phyloP scores from a whole-genome alignment of 192 early-diverging fungal species.

The Phlyctochytrium arcticum region DNA sequence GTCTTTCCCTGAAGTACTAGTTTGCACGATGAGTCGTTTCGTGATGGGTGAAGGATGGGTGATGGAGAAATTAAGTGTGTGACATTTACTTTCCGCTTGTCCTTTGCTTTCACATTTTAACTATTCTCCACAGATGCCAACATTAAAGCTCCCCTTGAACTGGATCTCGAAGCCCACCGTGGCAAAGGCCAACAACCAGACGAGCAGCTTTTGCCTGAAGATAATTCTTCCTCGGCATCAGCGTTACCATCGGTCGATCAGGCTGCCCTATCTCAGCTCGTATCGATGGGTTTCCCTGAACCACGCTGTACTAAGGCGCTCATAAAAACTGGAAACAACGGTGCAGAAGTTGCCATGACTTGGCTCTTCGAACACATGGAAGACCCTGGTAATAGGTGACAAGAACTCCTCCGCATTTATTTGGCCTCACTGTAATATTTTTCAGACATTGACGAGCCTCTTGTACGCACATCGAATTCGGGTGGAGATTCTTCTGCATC shows the following conservation, averaged over 20 bases:
- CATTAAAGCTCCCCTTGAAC: constrained; percentile 33
- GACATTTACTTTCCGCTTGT: not conserved
- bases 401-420: not conserved
- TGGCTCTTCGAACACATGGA: constrained; percentile 99
- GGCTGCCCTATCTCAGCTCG: constrained; percentile 68
- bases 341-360: constrained; percentile 81
- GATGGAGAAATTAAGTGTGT: constrained; percentile 47
- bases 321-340: constrained; percentile 72
- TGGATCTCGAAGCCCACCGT: constrained; percentile 67
- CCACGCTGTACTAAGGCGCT: constrained; percentile 80
- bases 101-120: not conserved
- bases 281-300: constrained; percentile 91
- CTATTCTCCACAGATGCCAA: constrained; percentile 24
- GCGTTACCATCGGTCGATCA: constrained; percentile 54
- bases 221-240: not conserved
- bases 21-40: constrained; percentile 54
- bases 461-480: no score
- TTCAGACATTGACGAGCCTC: constrained; percentile 74
- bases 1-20: constrained; percentile 79
- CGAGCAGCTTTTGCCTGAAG: constrained; percentile 79
- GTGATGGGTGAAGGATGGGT: constrained; percentile 44
- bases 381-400: constrained; percentile 75
- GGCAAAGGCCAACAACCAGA: constrained; percentile 53
- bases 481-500: constrained; percentile 36
- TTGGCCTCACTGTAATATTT: not conserved